Conservation (phyloP, 129 eudicot genomes). For the Flaveria brownii region DNA sequence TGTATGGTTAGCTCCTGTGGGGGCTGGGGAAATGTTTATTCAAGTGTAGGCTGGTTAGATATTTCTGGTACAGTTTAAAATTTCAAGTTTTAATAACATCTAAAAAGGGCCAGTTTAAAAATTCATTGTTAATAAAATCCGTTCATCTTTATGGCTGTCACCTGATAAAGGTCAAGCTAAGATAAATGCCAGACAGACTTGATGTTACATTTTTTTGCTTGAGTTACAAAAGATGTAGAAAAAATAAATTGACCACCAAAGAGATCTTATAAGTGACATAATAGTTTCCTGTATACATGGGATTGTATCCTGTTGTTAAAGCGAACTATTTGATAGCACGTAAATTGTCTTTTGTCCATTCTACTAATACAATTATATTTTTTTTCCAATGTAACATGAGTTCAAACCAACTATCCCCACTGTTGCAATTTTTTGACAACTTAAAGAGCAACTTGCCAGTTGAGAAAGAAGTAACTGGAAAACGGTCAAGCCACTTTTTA, state of each 20-base stretch:
- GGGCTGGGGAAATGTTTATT: conserved; percentile 38
- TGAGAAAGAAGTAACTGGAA: conserved; percentile 9
- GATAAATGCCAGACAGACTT: conserved; percentile 2
- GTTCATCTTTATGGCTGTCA: background rate
- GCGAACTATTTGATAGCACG: background rate
- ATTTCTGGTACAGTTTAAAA: conserved; percentile 10
- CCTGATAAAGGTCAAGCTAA: background rate
- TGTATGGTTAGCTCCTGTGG: conserved; percentile 42
- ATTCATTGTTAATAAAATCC: background rate
- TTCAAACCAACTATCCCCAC: background rate
- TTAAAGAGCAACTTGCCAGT: conserved; percentile 7
- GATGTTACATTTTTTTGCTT: background rate
- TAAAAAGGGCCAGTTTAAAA: background rate
- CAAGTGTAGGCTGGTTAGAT: conserved; percentile 30
- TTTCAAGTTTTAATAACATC: conserved; percentile 29
- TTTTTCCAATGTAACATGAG: conserved; percentile 4
- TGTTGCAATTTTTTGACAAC: conserved; percentile 3
- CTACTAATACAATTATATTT: conserved; percentile 13
- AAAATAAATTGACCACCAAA: background rate
- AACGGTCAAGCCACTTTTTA: background rate
- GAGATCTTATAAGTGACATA: conserved; percentile 1
- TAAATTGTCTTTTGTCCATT: conserved; percentile 11
- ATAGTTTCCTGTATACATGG: background rate
- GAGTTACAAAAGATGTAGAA: conserved; percentile 4
- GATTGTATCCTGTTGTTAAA: conserved; percentile 4